Evolutionary conservation across 169 alveolate species (phyloP), one percentile per base, ranked within the genome.

Genomic region (Eimeria tenella): DNA sequence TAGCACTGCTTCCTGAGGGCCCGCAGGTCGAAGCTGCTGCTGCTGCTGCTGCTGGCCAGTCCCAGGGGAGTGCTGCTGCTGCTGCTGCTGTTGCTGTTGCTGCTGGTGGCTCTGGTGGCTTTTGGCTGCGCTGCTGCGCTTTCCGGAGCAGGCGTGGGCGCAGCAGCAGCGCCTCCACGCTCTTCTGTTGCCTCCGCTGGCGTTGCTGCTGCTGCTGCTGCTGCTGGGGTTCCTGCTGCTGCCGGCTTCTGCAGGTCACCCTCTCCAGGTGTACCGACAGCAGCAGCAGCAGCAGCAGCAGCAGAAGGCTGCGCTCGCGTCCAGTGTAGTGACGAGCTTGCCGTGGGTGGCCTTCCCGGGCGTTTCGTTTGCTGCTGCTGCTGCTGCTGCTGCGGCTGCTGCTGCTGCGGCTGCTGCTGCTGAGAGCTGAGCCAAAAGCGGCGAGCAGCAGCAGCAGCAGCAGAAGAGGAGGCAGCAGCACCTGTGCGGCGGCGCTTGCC

Each of bases 401-500:
- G 68, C 74, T 81, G 73, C 73, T 81, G 60, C 74, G 42, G 50
- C 75, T n/a, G 42, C 73, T 81, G 73, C 89, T 81, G 74, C 89
- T 81, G 89, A 55, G 89, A 52, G 53, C 89, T 81, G 11, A 81
- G 89, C 89, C 89, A 81, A 52, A 81, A 81, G 73, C 89, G 89
- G 23, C 89, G 89, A 13, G 89, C 89, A 81, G 89, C 89, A 81
- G 89, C 89, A 55, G 89, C 89, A 77, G 70, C 73, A 56, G 74
- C 52, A 81, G 74, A 10, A 9, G 89, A 55, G 4, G 65, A 52
- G 13, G 83, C 83, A 4, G 60, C 5, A 10, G 89, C 8, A 7
- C 86, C 86, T 58, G 50, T 21, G 31, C 86, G 86, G 49, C 86
- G 86, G 68, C 86, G 86, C 68, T 77, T 77, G n/a, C 86, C 55